A percentile compares a stretch with the other conserved stretches of the same genome.
These are phyloP conservation scores for Nakazawaea ernobii DNA, from an alignment of 805 yeast genomes.

Conservation along the genomic window DNA sequence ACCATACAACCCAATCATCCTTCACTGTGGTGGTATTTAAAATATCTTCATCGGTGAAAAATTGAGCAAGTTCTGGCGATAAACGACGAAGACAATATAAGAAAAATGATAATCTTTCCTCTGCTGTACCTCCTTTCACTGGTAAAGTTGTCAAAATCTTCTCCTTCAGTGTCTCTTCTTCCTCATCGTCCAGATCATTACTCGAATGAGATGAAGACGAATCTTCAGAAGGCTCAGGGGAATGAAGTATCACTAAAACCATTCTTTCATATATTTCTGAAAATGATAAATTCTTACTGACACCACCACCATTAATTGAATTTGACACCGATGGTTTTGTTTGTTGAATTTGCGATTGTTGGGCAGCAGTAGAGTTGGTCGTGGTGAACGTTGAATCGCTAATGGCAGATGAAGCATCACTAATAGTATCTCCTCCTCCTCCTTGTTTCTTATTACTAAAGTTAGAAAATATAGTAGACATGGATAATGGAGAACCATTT, in stretches of 20 bases:
- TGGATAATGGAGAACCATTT: neutral
- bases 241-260: slow-evolving; percentile 68
- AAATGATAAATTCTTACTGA: slow-evolving; percentile 41
- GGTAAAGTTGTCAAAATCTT: slow-evolving; percentile 35
- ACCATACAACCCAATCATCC: slow-evolving; percentile 91
- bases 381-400: slow-evolving; percentile 2
- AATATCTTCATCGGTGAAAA: slow-evolving; percentile 75
- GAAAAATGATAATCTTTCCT: slow-evolving; percentile 65
- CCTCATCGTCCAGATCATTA: slow-evolving; percentile 13
- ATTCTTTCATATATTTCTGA: slow-evolving; percentile 70
- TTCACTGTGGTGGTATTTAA: slow-evolving; percentile 54
- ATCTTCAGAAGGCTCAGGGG: slow-evolving; percentile 43
- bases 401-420: slow-evolving; percentile 3
- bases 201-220: neutral
- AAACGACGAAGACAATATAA: slow-evolving; percentile 53
- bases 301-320: neutral
- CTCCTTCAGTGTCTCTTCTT: slow-evolving; percentile 15
- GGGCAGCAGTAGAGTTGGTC: slow-evolving; percentile 5
- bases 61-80: slow-evolving; percentile 72
- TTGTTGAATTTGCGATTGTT: slow-evolving; percentile 12
- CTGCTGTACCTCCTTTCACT: slow-evolving; percentile 56
- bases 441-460: neutral
- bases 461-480: neutral
- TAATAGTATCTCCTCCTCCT: neutral
- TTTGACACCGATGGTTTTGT: neutral